Evolutionary conservation across 2,329 filamentous ascomycete species (phyloP).

Genomic region (Elsinoe batatas): DNA sequence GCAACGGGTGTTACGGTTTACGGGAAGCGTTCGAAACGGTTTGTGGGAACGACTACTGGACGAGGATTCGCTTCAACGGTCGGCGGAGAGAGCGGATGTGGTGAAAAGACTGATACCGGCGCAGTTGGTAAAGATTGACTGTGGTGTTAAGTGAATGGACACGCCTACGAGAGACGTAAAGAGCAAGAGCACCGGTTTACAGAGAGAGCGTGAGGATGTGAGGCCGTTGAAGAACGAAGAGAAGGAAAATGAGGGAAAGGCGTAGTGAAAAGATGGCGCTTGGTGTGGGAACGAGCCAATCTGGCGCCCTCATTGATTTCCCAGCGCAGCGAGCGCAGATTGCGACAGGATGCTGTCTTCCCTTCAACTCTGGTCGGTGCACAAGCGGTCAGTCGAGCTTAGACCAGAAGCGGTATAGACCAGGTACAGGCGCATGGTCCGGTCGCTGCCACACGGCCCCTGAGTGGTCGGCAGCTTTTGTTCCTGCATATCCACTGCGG

Average conservation of each 20-base stretch:
- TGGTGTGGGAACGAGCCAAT: constrained; percentile 3
- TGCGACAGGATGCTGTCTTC: constrained; percentile 7
- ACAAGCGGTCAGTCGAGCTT: constrained; percentile 1
- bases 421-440: constrained; percentile 9
- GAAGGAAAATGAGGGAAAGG: not conserved
- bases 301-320: constrained; percentile 11
- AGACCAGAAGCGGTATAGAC: not conserved
- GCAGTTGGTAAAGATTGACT: constrained; percentile 14
- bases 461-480: constrained; percentile 5
- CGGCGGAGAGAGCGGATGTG: constrained; percentile 13
- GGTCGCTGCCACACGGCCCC: constrained; percentile 4
- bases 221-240: constrained; percentile 12
- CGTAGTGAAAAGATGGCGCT: constrained; percentile 4
- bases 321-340: constrained; percentile 6
- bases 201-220: constrained; percentile 7
- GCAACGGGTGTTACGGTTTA: constrained; percentile 8
- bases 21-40: not conserved
- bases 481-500: constrained; percentile 11
- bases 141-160: constrained; percentile 14
- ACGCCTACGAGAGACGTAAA: constrained; percentile 12
- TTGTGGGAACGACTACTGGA: constrained; percentile 4
- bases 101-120: not conserved
- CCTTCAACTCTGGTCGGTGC: constrained; percentile 10
- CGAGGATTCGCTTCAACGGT: constrained; percentile 14
- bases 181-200: not conserved